Evolutionary conservation across 805 yeast species (phyloP), one percentile per base, ranked within the genome.

Genomic region (Kuraishia piskuri): DNA sequence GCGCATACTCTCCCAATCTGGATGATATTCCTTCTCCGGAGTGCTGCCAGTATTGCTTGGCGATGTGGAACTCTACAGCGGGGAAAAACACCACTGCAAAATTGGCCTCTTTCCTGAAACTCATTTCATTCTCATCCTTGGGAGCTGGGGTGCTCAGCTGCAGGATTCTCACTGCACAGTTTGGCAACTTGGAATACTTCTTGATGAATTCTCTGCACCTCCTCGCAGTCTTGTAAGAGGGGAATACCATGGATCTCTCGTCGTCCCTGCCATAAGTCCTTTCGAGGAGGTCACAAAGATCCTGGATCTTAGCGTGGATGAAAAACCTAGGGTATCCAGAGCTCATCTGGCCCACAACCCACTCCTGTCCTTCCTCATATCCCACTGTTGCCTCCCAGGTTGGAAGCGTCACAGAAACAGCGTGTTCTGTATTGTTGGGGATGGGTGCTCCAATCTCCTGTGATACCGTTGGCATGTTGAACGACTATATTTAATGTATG

Each of bases 1-100:
- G 68, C 50, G 88, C 82, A 62, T 89, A 94, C 67, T 91, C 97
- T 1, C 90, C 97, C 65, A 84, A 71, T 61, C 98, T 75, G 37
- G 96, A 88, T 17, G 96, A 88, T 24, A 94, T 80, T n/a, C 97
- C 96, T 68, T 92, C 97, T 24, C 99, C 99, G 0, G 96, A 75
- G 63, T 91, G 97, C 67, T 92, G 97, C 99, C 99, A 94, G 70
- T 89, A 94, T 61, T 82, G 82, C 64, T 89, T 90, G 45, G 94
- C 91, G 3, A 87, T 66, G 1, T 80, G 67, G 57, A 75, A 82
- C 55, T 77, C 82, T 2, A 74, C 71, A 1, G 73, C 67, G 1
- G 88, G 88, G 62, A 86, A 88, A 56, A 94, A 84, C n/a, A 90
- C 89, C 21, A 82, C 86, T 0, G 91, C 86, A 53, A 92, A 79